Conservation (phyloP, 106 monocot species). For the Posidonia australis region DNA sequence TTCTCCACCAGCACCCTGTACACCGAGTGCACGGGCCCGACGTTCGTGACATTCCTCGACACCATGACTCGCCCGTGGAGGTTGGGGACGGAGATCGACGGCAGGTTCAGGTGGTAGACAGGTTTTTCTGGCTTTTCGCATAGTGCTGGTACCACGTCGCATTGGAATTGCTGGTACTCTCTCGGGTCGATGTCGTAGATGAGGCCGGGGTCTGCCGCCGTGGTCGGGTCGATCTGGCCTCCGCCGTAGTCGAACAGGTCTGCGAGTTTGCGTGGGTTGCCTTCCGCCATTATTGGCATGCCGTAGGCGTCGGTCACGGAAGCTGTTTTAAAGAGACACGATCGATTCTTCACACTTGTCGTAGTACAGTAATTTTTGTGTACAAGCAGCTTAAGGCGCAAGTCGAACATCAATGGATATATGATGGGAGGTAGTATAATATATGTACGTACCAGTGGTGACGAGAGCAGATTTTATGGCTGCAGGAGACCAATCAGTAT, state of each 20-base stretch:
- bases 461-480: conserved; percentile 7
- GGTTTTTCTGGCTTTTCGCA: conserved; percentile 1
- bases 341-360: background rate
- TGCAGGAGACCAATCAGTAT: conserved; percentile 8
- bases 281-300: conserved; percentile 8
- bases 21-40: background rate
- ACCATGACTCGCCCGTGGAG: background rate
- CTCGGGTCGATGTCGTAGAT: conserved; percentile 14
- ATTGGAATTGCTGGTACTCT: conserved; percentile 4
- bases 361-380: background rate
- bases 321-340: too few relatives aligned
- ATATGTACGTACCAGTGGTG: background rate
- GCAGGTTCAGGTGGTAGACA: conserved; percentile 9
- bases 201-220: conserved; percentile 9
- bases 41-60: conserved; percentile 5
- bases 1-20: background rate
- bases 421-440: background rate
- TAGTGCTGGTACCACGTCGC: background rate
- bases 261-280: background rate
- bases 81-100: conserved; percentile 10
- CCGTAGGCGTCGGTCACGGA: background rate
- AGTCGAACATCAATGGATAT: background rate
- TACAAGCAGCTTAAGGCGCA: background rate
- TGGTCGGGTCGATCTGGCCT: conserved; percentile 6
- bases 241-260: conserved; percentile 12